Conservation (phyloP, 257 asterid genomes). For the Gentiana macrophylla region DNA sequence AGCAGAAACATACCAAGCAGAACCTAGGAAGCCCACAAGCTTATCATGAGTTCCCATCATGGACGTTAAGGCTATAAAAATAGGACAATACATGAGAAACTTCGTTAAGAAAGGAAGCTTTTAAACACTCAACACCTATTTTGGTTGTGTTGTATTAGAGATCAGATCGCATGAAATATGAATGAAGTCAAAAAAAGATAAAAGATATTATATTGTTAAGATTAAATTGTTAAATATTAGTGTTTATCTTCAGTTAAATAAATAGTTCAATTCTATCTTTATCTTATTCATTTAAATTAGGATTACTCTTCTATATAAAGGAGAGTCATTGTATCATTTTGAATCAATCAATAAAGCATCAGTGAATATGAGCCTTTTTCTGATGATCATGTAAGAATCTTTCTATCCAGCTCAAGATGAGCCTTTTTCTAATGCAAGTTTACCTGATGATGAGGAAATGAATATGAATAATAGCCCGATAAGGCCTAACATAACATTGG, state of each 20-base stretch:
- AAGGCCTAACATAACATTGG: constrained; percentile 33
- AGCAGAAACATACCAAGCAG: constrained; percentile 46
- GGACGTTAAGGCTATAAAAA: constrained; percentile 14
- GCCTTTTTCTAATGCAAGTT: constrained; percentile 14
- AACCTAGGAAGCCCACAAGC: constrained; percentile 65
- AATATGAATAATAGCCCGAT: not conserved
- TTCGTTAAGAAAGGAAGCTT: not conserved
- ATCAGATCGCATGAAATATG: too few relatives aligned
- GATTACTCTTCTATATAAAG: too few relatives aligned
- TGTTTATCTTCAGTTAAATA: too few relatives aligned
- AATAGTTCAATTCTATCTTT: too few relatives aligned
- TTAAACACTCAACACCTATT: not conserved
- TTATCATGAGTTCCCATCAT: constrained; percentile 78
- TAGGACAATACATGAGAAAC: constrained; percentile 3
- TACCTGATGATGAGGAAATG: constrained; percentile 16
- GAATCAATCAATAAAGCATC: not conserved
- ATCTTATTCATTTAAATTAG: too few relatives aligned
- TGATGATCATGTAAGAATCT: constrained; percentile 37
- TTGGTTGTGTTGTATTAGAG: too few relatives aligned
- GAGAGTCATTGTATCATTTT: too few relatives aligned
- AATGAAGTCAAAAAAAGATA: too few relatives aligned
- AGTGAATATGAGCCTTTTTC: too few relatives aligned
- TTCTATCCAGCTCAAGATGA: constrained; percentile 19
- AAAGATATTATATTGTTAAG: too few relatives aligned
- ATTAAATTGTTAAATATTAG: too few relatives aligned